Conservation (phyloP, 345 rosid species). For the Adansonia digitata region DNA sequence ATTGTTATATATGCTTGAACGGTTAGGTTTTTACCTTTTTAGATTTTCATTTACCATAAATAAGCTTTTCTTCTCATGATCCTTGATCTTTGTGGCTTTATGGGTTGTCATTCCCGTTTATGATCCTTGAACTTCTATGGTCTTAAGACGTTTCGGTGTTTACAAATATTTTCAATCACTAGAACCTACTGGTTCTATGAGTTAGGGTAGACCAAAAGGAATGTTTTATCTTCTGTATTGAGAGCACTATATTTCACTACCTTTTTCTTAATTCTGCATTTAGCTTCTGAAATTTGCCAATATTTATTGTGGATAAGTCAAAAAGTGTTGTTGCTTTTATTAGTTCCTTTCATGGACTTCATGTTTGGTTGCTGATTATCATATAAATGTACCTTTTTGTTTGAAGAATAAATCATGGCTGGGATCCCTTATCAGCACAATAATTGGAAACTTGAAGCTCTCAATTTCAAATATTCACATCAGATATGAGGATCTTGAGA, state of each 20-base stretch:
- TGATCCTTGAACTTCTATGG: neutral
- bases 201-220: neutral
- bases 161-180: neutral
- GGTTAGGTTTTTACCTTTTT: neutral
- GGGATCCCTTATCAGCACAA: slow-evolving; percentile 90
- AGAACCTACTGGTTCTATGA: neutral
- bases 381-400: slow-evolving; percentile 23
- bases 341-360: neutral
- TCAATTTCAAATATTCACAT: slow-evolving; percentile 95
- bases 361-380: slow-evolving; percentile 7
- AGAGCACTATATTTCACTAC: neutral
- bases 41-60: neutral
- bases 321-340: neutral
- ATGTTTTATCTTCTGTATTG: neutral
- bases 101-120: too few species aligned
- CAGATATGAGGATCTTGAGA: slow-evolving; percentile 96
- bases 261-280: neutral
- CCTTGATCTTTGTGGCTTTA: neutral
- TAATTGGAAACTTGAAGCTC: slow-evolving; percentile 93
- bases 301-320: neutral
- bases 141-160: neutral
- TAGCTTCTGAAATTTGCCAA: slow-evolving; percentile 1
- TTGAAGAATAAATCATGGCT: slow-evolving; percentile 89
- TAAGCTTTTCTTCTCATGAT: neutral
- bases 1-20: neutral